Conservation (phyloP, 73 alveolate genomes). For the Durusdinium trenchii region DNA sequence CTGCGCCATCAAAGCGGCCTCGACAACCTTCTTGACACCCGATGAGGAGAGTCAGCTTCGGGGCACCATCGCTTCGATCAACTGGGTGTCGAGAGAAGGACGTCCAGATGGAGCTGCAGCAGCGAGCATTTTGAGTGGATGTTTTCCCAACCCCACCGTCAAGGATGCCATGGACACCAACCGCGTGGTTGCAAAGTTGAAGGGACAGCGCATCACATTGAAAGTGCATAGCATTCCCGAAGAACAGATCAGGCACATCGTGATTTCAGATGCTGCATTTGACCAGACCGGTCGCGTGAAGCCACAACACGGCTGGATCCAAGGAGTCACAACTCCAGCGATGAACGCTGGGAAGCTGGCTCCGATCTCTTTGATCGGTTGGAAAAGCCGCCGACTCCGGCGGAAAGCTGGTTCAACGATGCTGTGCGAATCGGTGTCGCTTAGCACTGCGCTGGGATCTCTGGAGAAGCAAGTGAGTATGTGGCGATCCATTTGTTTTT, state of each 20-base stretch:
- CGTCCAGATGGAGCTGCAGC: not conserved
- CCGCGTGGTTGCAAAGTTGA: not conserved
- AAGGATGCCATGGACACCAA: not conserved
- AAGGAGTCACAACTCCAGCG: not conserved
- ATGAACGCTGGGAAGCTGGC: not conserved
- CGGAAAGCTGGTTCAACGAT: constrained; percentile 3
- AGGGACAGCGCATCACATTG: not conserved
- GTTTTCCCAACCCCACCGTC: not conserved
- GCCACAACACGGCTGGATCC: constrained; percentile 5
- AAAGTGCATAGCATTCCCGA: not conserved
- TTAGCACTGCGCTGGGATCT: not conserved
- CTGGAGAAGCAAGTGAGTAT: not conserved
- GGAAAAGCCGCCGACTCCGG: not conserved
- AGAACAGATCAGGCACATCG: not conserved
- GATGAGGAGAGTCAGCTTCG: not conserved
- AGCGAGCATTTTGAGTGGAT: not conserved
- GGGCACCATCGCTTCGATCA: not conserved
- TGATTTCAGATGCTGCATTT: not conserved
- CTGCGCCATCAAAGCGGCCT: too few relatives aligned
- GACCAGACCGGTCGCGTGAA: not conserved
- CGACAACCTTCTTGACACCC: too few relatives aligned
- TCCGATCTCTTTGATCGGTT: not conserved
- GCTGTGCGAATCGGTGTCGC: not conserved
- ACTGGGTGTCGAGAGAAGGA: constrained; percentile 32
- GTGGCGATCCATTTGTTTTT: not conserved